Conservation (phyloP, 78 protist species). For the Anaeramoeba flamelloides region DNA sequence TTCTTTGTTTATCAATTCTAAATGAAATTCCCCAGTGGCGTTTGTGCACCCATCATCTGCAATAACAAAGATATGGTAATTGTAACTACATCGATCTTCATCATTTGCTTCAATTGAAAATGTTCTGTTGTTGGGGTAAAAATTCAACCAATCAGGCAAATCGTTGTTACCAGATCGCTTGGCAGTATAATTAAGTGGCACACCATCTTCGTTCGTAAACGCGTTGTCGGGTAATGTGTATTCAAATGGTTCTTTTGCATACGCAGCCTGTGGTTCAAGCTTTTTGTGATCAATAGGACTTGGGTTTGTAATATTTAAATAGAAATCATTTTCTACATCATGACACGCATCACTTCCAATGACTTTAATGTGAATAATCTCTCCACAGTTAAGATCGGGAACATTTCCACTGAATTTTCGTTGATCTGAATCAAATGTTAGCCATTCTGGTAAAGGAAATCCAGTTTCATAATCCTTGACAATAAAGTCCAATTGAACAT, state of each 20-base stretch:
- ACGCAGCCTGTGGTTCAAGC: too few relatives aligned
- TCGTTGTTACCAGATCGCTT: too few relatives aligned
- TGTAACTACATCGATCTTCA: not conserved
- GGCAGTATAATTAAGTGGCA: too few relatives aligned
- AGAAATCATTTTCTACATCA: too few relatives aligned
- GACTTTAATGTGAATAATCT: not conserved
- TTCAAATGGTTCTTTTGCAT: too few relatives aligned
- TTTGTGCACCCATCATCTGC: not conserved
- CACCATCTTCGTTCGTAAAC: too few relatives aligned
- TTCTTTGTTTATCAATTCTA: not conserved
- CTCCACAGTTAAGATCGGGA: not conserved
- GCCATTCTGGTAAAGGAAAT: not conserved
- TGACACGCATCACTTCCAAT: not conserved
- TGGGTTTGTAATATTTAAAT: too few relatives aligned
- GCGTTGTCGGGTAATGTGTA: too few relatives aligned
- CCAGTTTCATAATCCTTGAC: not conserved
- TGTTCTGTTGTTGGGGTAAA: too few relatives aligned
- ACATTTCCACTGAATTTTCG: not conserved
- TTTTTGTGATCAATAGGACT: too few relatives aligned
- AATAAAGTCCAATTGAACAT: too few relatives aligned
- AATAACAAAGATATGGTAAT: not conserved
- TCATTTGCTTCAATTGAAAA: not conserved
- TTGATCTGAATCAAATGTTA: not conserved
- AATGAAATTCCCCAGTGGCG: not conserved
- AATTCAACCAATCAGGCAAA: too few relatives aligned